Conservation (phyloP, 1,284 basidiomycete genomes). For the Thecaphora thlaspeos region DNA sequence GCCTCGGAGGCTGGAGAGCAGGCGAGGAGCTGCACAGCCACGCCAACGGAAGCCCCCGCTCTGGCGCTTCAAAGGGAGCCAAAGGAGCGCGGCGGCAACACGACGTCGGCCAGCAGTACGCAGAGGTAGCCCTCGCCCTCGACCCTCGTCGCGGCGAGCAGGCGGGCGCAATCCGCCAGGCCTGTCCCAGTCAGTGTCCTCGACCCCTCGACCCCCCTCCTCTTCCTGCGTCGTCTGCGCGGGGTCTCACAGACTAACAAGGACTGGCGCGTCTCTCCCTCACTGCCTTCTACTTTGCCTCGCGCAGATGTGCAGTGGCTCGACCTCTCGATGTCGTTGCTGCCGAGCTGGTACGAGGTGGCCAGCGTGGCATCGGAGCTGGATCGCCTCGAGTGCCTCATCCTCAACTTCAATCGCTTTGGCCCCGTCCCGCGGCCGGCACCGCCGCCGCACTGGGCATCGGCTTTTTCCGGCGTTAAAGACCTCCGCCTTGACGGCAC, state of each 20-base stretch:
- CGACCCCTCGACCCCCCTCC: not conserved
- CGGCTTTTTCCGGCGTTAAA: slow-evolving; percentile 65
- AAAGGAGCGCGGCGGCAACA: slow-evolving; percentile 6
- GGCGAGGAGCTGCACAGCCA: not conserved
- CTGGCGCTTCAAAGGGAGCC: no score
- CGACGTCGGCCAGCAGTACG: slow-evolving; percentile 59
- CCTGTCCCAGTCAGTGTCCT: slow-evolving; percentile 70
- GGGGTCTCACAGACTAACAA: not conserved
- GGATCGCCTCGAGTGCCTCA: slow-evolving; percentile 67
- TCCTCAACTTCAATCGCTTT: slow-evolving; percentile 62
- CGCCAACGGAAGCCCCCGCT: not conserved
- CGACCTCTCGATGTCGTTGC: slow-evolving; percentile 76
- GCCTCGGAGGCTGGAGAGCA: slow-evolving; percentile 65
- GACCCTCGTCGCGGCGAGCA: slow-evolving; percentile 62
- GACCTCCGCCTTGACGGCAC: slow-evolving; percentile 78
- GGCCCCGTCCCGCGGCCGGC: slow-evolving; percentile 27
- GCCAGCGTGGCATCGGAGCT: slow-evolving; percentile 69
- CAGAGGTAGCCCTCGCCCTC: slow-evolving; percentile 60
- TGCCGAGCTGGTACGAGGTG: slow-evolving; percentile 72
- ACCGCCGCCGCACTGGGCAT: slow-evolving; percentile 25
- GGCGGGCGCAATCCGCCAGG: slow-evolving; percentile 64
- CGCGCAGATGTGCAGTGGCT: slow-evolving; percentile 75
- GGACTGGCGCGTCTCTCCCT: no score
- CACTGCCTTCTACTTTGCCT: slow-evolving; percentile 10
- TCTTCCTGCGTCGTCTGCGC: not conserved